Conservation (phyloP, 2,329 filamentous ascomycete species). For the Colletotrichum orchidophilum region DNA sequence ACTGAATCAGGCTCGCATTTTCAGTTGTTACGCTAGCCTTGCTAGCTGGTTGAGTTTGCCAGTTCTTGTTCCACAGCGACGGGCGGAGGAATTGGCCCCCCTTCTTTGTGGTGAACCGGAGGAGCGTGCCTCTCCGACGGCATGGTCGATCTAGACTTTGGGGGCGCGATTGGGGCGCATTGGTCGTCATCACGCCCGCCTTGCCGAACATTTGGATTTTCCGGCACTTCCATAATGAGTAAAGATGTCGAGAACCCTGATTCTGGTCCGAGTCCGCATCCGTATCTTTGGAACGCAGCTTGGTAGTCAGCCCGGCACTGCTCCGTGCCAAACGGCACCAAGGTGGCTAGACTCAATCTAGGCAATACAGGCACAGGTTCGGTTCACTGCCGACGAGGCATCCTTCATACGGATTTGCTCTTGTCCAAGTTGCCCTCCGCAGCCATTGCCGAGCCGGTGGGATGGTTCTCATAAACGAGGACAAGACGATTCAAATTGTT, state of each 20-base stretch:
- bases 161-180: neutral
- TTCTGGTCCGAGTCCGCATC: neutral
- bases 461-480: neutral
- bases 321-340: neutral
- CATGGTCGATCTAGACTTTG: neutral
- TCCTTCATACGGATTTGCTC: neutral
- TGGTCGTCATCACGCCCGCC: too few species aligned
- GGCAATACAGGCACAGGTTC: neutral
- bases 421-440: too few species aligned
- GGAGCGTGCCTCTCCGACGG: neutral
- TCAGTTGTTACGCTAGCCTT: too few species aligned
- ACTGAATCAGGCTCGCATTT: too few species aligned
- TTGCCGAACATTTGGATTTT: neutral
- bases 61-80: neutral
- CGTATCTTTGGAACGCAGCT: neutral
- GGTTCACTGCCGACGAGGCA: neutral
- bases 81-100: neutral
- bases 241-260: neutral
- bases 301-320: neutral
- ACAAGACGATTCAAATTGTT: neutral
- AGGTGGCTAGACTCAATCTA: neutral
- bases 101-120: neutral
- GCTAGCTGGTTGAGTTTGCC: neutral
- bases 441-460: neutral
- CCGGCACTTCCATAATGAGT: neutral